Evolutionary conservation across 2,329 filamentous ascomycete genomes (phyloP).

Genomic region (Aspergillus sp.): DNA sequence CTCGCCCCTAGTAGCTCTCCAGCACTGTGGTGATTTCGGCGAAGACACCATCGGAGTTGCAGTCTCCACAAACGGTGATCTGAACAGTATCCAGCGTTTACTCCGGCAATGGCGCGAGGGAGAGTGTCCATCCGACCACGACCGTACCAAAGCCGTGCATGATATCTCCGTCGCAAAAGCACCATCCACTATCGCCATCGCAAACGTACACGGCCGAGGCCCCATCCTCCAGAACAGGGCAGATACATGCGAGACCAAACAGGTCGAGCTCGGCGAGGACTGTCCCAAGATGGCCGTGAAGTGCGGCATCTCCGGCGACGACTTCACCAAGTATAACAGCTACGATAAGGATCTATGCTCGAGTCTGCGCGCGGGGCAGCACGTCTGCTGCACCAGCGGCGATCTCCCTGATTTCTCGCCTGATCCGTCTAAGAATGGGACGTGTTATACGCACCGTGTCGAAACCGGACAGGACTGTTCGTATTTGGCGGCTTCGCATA

Average conservation of each 20-base stretch:
- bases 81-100: no score
- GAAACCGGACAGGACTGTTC: conserved; percentile 33
- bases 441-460: conserved; percentile 39
- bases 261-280: conserved; percentile 1
- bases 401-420: conserved; percentile 28
- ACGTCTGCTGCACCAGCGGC: conserved; percentile 23
- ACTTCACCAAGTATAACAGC: conserved; percentile 14
- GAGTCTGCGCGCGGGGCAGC: conserved; percentile 24
- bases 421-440: conserved; percentile 38
- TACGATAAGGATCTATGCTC: conserved; percentile 11
- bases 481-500: conserved; percentile 25
- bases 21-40: no score
- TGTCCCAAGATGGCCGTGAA: conserved; percentile 10
- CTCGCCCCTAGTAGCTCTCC: no score
- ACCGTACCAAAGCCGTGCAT: fast-evolving
- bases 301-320: conserved; percentile 12
- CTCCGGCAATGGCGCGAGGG: no score
- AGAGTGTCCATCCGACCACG: no score
- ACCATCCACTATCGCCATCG: no score
- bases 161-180: no score
- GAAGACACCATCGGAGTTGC: no score
- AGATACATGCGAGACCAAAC: no score
- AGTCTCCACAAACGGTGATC: no score
- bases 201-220: no score
- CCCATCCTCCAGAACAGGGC: no score